Evolutionary conservation across 495 filamentous ascomycete genomes (phyloP), one percentile per base, ranked within the genome.

Genomic region (Cetradonia linearis): DNA sequence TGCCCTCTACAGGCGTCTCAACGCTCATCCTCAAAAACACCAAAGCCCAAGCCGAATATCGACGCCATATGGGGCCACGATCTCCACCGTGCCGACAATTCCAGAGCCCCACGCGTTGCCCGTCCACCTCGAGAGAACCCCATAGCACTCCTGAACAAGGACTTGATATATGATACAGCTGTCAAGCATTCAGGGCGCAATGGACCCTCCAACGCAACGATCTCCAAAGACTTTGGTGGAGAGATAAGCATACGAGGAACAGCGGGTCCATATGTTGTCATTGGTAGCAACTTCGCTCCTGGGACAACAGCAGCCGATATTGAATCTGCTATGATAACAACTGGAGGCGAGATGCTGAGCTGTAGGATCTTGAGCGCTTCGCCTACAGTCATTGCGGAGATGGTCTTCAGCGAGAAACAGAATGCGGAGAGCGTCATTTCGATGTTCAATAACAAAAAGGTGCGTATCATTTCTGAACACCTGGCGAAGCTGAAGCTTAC

Each of bases 281-380:
- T 90, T 55, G 91, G 86, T 1, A 82, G 84, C 70, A 97, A 97
- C 73, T 92, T 98, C 65, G 91, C 90, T 4, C 84, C 84, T 4
- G 93, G 93, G 40, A 98, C 93, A 4, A 96, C 93, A 5, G 89
- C 89, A 2, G 91, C 88, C 40, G 93, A 98, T 70, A 95, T 97
- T 53, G 88, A 95, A 72, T 84, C 86, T 60, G 90, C 89, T 47
- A 80, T 96, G 75, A 81, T 81, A 44, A 83, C 86, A 2, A 71
- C 86, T 3, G 85, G 84, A 2, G 88, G 89, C 34, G 74, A 84
- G 56, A 82, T 94, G 60, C 68, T 80, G 34, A 83, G 79, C 62
- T 95, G 91, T 71, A 81, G 78, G 42, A 74, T 98, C 20, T 75
- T 87, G 18, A 83, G 82, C 50, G 77, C 82, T 9, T 70, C 75